Base-by-base conservation (phyloP, 2,329 filamentous ascomycete genomes). In the Ophiostoma himal-ulmi region DNA sequence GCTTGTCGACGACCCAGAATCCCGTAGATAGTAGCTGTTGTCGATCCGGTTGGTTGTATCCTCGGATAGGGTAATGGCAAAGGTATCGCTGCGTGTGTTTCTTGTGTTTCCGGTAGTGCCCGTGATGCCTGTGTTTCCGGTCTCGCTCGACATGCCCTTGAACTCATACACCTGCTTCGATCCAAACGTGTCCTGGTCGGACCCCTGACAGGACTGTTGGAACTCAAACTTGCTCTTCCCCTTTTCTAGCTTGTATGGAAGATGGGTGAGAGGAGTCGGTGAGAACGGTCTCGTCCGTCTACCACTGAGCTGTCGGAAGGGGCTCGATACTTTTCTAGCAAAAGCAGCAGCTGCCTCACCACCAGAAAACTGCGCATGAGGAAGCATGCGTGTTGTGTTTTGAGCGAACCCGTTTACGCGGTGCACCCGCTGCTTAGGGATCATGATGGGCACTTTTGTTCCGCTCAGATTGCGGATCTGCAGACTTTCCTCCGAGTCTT, bases 351-450 rank as follows among this genome's bases (percentile, higher is more conserved):
- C 52, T 1, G 70, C 41, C 5, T 71, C 71, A 57, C 54, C 30
- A 7, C 72, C 72, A 1, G 60, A 36, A 11, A n/a, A 67, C 26
- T 57, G 54, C 1, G 70, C 36, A 2, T 36, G 30, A 1, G 73
- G 73, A 20, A 75, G 71, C 2, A 74, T n/a, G 5, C 74, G 74
- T 34, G 67, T 17, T 1, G 74, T 71, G 54, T 77, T 71, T 44
- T 76, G 75, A 3, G 75, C 75, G 22, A 76, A 74, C 1, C 78
- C 78, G 22, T 79, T 79, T 26, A 79, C 77, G 17, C 76, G 74
- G 66, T 78, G 77, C 20, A 75, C 71, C 0, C 78, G 73, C 13
- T 76, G 76, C 68, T 77, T 75, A 0, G 78, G 75, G 1, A 76
- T 67, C 39, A 80, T 77, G 22, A 79, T 72, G 0, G 77, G 76